Base-by-base conservation (phyloP, 352 stramenopile genomes). In the Globisporangium mamillatum region DNA sequence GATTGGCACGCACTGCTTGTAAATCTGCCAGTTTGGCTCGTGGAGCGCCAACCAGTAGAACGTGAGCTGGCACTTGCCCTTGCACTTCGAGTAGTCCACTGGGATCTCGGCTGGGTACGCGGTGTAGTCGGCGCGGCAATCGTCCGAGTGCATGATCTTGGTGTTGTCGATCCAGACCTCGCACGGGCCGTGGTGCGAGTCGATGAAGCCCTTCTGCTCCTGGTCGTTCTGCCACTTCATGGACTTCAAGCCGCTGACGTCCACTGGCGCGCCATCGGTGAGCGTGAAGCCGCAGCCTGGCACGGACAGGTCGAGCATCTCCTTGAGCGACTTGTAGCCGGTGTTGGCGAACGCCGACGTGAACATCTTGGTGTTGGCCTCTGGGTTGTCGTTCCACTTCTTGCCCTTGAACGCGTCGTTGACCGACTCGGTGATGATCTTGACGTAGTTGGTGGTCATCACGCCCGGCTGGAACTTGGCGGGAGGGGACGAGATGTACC, bases 11-110 rank as follows among this genome's bases (percentile, higher is more conserved):
- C 76, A 86, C 36, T 89, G 67, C 67, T 80, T 82, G 74, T 89
- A 85, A 5, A 81, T 68, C 64, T 90, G 79, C 81, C 81, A 90
- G 27, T 80, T 76, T 16, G 74, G 58, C 52, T 79, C 64, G 57
- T 88, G 79, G 55, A 90, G 27, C 50, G 80, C 77, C 55, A 89
- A 24, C 82, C 82, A 89, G 78, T 85, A 88, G 69, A 91, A 90
- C 14, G 60, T 76, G 56, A 92, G 78, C 18, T 56, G 72, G 41
- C 82, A 88, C 29, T 82, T 77, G 41, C 77, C 75, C 38, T 50
- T 75, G 69, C 81, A 92, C 1, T 70, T 67, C 14, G 77, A 78
- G 56, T 75, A 90, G 64, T 90, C 78, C 41, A 90, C 65, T 3
- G 77, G 74, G 52, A 92, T 77, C 14, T 78, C 60, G 6, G 80